Conservation (phyloP, 148 eudicot species). For the Arctostaphylos glauca region DNA sequence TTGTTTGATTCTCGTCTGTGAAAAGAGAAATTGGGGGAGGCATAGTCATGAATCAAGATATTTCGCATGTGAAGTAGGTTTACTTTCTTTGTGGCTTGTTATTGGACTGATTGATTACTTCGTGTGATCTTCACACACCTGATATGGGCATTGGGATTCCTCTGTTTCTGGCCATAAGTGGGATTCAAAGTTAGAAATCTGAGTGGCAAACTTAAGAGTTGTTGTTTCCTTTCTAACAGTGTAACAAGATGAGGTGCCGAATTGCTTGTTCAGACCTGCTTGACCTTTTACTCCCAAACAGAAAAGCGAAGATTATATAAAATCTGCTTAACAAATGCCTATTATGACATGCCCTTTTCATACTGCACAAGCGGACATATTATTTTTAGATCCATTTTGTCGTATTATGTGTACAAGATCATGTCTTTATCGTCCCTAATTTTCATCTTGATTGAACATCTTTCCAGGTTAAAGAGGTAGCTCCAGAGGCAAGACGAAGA, state of each 20-base stretch:
- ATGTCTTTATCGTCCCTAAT: not conserved
- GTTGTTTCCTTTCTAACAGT: not conserved
- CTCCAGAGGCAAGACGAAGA: conserved; percentile 69
- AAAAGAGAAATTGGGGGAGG: not conserved
- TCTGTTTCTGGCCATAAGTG: not conserved
- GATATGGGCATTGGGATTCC: not conserved
- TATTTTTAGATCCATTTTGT: not conserved
- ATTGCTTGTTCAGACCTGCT: not conserved
- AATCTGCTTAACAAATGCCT: not conserved
- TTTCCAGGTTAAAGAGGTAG: conserved; percentile 75
- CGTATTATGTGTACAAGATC: not conserved
- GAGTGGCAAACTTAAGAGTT: not conserved
- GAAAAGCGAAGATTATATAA: not conserved
- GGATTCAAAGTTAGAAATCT: not conserved
- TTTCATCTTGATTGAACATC: not conserved
- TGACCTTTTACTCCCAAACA: not conserved
- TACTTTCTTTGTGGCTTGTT: not conserved
- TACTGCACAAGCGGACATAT: not conserved
- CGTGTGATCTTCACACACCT: not conserved
- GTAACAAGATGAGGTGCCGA: not conserved
- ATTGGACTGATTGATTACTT: not conserved
- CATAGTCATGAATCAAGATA: too few relatives aligned
- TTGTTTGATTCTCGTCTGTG: not conserved
- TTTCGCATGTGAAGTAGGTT: not conserved
- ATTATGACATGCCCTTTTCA: not conserved